Evolutionary conservation across 352 stramenopile species (phyloP), one percentile per base, ranked within the genome.

Genomic region (Globisporangium megalacanthum): DNA sequence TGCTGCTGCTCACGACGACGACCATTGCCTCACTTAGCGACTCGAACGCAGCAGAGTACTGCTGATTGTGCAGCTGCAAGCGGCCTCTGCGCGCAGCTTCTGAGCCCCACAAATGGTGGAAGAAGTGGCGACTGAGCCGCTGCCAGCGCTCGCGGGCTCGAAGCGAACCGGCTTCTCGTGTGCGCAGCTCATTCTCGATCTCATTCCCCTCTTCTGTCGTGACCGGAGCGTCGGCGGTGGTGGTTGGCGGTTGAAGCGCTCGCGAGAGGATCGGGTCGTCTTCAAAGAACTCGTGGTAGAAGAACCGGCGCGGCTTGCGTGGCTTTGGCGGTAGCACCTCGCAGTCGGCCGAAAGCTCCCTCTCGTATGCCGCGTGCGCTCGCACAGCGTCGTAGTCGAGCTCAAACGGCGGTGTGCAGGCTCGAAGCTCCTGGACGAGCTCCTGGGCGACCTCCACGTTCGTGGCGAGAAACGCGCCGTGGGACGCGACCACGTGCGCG

Each of bases 231-330:
- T 29, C 25, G 25, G 25, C 4, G 4, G 39, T n/a, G 5, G 48
- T 5, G 35, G 35, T 22, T 14, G 61, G 36, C 17, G 49, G 4
- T 15, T 47, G 15, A 2, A 25, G 19, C 13, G 11, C 22, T 6
- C 29, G 44, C 15, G 57, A 44, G 42, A 86, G 62, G 19, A 86
- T 74, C 0, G 68, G 67, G 42, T 88, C 76, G 17, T 83, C 68
- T 58, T 88, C 74, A 51, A 84, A 86, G 54, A 84, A 88, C 50
- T 88, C 76, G 48, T 88, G 78, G 52, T 86, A 88, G 59, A 88
- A 88, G 54, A 88, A 88, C 45, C 69, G 68, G 6, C 72, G 72
- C 8, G 60, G 65, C 31, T 74, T 79, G 4, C 72, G 64, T 41
- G 78, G 82, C 51, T 74, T 81, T 2, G 35, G 56, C 5, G 70